phyloP scores from a whole-genome alignment of 345 rosid species.

The Kernera saxatilis region DNA sequence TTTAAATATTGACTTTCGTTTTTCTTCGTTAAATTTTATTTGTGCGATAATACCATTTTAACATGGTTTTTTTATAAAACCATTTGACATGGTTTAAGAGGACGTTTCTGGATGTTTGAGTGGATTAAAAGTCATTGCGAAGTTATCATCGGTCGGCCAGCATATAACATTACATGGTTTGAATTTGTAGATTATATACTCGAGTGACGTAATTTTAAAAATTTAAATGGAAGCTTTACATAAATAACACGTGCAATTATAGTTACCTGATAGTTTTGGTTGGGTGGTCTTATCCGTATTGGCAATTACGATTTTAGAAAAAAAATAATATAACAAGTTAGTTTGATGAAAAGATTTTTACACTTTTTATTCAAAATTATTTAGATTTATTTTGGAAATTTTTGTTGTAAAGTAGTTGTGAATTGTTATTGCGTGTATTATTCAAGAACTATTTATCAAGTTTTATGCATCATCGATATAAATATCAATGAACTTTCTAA shows the following conservation, averaged over 20 bases:
- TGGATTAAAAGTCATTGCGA: slow-evolving; percentile 4
- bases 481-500: no score
- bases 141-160: slow-evolving; percentile 20
- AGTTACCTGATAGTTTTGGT: not conserved
- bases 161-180: slow-evolving; percentile 1
- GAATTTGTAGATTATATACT: not conserved
- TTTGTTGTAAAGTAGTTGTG: no score
- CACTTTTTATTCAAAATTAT: no score
- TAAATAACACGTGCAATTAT: not conserved
- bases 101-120: not conserved
- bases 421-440: no score
- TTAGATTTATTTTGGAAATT: no score
- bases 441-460: no score
- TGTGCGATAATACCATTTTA: not conserved
- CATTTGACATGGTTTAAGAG: not conserved
- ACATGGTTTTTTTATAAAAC: no score
- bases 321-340: no score
- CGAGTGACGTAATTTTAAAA: not conserved
- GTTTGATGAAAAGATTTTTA: no score
- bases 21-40: not conserved
- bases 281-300: not conserved
- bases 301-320: not conserved
- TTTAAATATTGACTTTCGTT: not conserved
- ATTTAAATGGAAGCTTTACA: not conserved
- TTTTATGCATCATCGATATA: no score